Evolutionary conservation across 2,329 filamentous ascomycete species (phyloP).

Genomic region (Fusarium torreyae): DNA sequence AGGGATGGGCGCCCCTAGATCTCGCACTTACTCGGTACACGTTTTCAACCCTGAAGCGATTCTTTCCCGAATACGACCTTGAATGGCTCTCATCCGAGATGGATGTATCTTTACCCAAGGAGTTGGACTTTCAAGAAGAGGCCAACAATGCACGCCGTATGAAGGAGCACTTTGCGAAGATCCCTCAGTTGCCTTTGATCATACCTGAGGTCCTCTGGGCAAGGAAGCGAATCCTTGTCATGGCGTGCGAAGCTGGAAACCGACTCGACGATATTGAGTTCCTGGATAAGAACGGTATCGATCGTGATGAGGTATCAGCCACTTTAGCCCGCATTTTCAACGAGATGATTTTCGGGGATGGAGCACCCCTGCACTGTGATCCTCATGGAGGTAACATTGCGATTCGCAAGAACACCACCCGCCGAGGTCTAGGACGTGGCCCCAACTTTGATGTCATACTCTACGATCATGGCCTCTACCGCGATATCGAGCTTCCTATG

Average conservation of each 20-base stretch:
- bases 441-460: slow-evolving; percentile 95
- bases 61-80: slow-evolving; percentile 97
- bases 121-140: slow-evolving; percentile 91
- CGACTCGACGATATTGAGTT: slow-evolving; percentile 92
- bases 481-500: slow-evolving; percentile 85
- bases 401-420: slow-evolving; percentile 80
- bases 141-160: slow-evolving; percentile 86
- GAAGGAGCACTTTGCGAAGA: slow-evolving; percentile 82
- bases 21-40: slow-evolving; percentile 89
- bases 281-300: slow-evolving; percentile 87
- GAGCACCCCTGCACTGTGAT: slow-evolving; percentile 94
- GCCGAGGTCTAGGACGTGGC: slow-evolving; percentile 64
- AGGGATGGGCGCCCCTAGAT: slow-evolving; percentile 92
- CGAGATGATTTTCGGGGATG: slow-evolving; percentile 97
- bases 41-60: slow-evolving; percentile 89
- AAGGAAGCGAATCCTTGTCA: slow-evolving; percentile 89
- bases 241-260: slow-evolving; percentile 91
- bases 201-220: slow-evolving; percentile 94
- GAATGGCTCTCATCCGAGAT: slow-evolving; percentile 97
- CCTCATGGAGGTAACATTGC: slow-evolving; percentile 97
- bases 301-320: slow-evolving; percentile 95
- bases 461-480: slow-evolving; percentile 97
- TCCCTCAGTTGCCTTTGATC: slow-evolving; percentile 83
- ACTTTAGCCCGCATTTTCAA: slow-evolving; percentile 95
- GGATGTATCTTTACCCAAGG: slow-evolving; percentile 89